Evolutionary conservation across 768 basidiomycete genomes (phyloP), one percentile per base, ranked within the genome.

Genomic region (Hygrophorus pudorinus): DNA sequence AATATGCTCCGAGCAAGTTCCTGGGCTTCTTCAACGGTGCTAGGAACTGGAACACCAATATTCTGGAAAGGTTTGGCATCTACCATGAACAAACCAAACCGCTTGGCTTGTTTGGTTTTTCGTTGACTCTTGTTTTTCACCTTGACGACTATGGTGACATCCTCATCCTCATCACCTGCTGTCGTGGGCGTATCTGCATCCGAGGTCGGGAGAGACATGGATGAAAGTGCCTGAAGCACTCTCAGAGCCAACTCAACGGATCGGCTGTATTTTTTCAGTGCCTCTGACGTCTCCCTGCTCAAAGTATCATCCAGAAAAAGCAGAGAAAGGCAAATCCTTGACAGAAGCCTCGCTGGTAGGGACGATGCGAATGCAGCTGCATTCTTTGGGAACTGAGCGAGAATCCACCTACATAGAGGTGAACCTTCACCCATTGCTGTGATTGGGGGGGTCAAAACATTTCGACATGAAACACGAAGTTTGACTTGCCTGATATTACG

Each of bases 341-440:
- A 48, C 31, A 67, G 49, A 20, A 67, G 41, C 14, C 36, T 46
- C 20, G 29, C 38, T 13, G 53, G 45, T 20, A 16, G 44, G 3
- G 65, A 65, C 2, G 36, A 7, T 11, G 38, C 44, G 37, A 60
- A 52, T 13, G 46, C 52, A 11, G 50, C 49, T 5, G 56, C 48
- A 33, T 51, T 51, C 0, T 39, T 45, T 1, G 67, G 69, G 41
- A 65, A 71, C 12, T 47, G 42, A 12, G 57, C 48, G 13, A 68
- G 13, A 21, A 71, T 61, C 55, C 52, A 61, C 30, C 28, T 14
- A 32, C 51, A 45, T 17, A 66, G 42, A 8, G 41, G 46, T 16
- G 43, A 11, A 17, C 41, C 41, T 16, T 42, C 41, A 30, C 45
- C 37, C 16, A 59, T 46, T 28, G 42, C 53, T 57, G 24, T 44